A percentile compares a stretch with the other conserved stretches of the same genome.
phyloP scores from a whole-genome alignment of 192 early-diverging fungal genomes.

The Piromyces sp. region DNA sequence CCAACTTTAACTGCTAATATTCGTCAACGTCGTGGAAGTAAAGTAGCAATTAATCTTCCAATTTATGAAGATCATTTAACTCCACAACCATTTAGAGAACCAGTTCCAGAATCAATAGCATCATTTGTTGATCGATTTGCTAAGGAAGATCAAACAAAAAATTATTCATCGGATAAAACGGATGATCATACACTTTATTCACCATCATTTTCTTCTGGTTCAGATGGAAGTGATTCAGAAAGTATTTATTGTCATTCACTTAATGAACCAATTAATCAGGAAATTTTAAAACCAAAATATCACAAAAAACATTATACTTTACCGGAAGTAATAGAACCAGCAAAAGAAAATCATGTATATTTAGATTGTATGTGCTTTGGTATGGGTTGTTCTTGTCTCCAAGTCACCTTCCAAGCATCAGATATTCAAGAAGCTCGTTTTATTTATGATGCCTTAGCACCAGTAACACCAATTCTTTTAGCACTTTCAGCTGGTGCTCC shows the following conservation, averaged over 20 bases:
- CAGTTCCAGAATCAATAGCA: slow-evolving; percentile 46
- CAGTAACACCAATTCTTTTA: slow-evolving; percentile 72
- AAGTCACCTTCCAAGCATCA: slow-evolving; percentile 93
- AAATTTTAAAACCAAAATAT: neutral
- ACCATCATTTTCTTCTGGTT: neutral
- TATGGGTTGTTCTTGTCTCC: slow-evolving; percentile 94
- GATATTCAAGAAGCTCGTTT: slow-evolving; percentile 77
- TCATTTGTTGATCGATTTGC: neutral
- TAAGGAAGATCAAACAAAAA: neutral
- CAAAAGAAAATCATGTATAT: slow-evolving; percentile 67
- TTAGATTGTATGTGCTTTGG: slow-evolving; percentile 99
- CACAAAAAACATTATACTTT: neutral
- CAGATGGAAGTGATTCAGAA: neutral
- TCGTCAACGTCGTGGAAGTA: slow-evolving; percentile 72
- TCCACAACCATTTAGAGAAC: slow-evolving; percentile 63
- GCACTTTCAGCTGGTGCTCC: slow-evolving; percentile 82
- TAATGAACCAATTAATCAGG: neutral
- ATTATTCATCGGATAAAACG: too few species aligned
- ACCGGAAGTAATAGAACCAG: neutral
- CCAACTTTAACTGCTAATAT: slow-evolving; percentile 88
- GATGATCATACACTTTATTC: too few species aligned
- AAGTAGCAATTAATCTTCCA: slow-evolving; percentile 91
- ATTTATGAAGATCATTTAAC: slow-evolving; percentile 84
- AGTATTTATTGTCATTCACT: neutral
- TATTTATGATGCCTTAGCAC: slow-evolving; percentile 88